Evolutionary conservation across 495 filamentous ascomycete genomes (phyloP).

Genomic region (Neurospora sp.): DNA sequence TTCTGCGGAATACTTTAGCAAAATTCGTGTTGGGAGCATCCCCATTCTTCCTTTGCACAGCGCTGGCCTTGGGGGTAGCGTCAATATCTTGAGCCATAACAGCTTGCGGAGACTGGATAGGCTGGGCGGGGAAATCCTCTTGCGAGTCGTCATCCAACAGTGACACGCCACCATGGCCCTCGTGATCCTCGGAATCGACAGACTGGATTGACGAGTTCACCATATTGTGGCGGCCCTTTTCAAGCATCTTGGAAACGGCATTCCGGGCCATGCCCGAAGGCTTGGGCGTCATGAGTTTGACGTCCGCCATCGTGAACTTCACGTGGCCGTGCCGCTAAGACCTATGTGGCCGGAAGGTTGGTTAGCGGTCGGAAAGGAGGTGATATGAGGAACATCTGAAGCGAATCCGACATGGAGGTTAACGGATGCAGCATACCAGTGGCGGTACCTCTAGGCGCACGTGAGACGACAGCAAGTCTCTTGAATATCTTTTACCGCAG

Average conservation of each 20-base stretch:
- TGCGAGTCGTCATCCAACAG: not conserved
- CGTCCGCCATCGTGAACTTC: not conserved
- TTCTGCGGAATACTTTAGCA: not conserved
- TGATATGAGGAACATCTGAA: not conserved
- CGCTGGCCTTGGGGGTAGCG: not conserved
- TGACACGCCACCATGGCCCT: constrained; percentile 3
- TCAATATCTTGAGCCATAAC: not conserved
- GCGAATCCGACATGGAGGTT: not conserved
- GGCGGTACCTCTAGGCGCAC: not conserved
- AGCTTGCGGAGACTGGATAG: not conserved
- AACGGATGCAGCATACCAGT: not conserved
- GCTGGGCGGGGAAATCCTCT: not conserved
- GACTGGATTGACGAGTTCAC: not conserved
- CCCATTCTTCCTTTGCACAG: not conserved
- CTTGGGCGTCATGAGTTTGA: not conserved
- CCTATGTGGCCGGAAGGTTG: not conserved
- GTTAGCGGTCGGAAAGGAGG: not conserved
- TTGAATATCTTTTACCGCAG: not conserved
- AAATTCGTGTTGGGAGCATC: not conserved
- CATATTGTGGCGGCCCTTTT: not conserved
- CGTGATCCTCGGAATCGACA: constrained; percentile 2
- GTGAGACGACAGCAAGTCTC: not conserved
- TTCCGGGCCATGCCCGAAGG: not conserved
- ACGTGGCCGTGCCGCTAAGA: not conserved
- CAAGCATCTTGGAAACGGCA: not conserved